These are phyloP conservation scores for Colletotrichum neosansevieriae DNA, from an alignment of 2,329 filamentous ascomycete species.

Conservation along the genomic window DNA sequence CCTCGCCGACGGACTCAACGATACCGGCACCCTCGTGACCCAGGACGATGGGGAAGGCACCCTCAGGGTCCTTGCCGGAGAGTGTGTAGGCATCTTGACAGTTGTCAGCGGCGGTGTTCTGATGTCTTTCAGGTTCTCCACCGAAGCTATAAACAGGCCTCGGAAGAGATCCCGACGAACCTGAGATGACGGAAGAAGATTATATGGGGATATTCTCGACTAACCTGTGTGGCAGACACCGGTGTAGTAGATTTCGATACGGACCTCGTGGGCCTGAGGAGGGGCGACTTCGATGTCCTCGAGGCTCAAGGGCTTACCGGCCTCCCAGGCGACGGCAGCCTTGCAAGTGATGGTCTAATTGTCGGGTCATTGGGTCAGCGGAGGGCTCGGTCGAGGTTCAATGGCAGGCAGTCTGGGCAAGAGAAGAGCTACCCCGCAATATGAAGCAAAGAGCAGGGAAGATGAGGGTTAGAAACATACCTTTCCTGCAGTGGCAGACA, in stretches of 20 bases:
- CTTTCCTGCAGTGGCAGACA: conserved; percentile 42
- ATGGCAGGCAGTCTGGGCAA: neutral
- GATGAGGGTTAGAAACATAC: conserved; percentile 27
- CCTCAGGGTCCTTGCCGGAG: conserved; percentile 97
- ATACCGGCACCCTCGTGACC: conserved; percentile 93
- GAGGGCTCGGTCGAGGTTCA: conserved; percentile 9
- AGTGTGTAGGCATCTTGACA: conserved; percentile 91
- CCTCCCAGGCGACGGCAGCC: conserved; percentile 98
- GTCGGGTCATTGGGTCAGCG: conserved; percentile 23
- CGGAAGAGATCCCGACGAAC: conserved; percentile 34
- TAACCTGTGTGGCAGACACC: conserved; percentile 98
- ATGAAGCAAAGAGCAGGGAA: conserved; percentile 21
- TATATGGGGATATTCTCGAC: conserved; percentile 44
- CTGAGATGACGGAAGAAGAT: conserved; percentile 39
- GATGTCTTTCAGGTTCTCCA: neutral
- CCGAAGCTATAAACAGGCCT: neutral
- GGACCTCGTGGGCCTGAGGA: conserved; percentile 92
- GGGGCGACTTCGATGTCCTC: conserved; percentile 94
- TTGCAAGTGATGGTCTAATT: conserved; percentile 91
- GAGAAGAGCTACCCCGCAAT: conserved; percentile 38
- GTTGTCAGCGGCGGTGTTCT: too few relatives aligned
- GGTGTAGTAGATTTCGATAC: conserved; percentile 97
- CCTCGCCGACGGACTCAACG: conserved; percentile 93
- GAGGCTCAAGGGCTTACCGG: conserved; percentile 87
- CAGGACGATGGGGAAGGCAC: conserved; percentile 88